Base-by-base conservation (phyloP, 2,329 filamentous ascomycete genomes). In the Colletotrichum filicis region DNA sequence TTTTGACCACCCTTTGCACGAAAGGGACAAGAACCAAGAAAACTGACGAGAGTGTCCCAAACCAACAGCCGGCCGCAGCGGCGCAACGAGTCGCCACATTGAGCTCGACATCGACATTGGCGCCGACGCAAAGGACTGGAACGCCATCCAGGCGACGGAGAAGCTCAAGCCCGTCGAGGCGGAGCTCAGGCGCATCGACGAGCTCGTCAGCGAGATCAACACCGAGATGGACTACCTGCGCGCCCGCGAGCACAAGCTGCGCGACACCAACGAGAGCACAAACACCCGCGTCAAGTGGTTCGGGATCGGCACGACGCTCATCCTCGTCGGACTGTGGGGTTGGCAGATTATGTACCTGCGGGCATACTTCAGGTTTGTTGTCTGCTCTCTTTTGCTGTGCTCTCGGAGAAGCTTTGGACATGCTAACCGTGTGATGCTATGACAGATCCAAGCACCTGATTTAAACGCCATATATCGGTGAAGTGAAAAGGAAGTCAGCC, bases 281-380 rank as follows among this genome's bases (percentile, higher is more conserved):
- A 99, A 99, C 86, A 97, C 94, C 85, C 91, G 97, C 73, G 97
- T 99, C 80, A 99, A 98, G 88, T 98, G 95, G 95, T 99, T 99
- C 85, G 96, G 96, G 61, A 92, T 98, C 82, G 91, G 92, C 76
- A 98, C 96, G 32, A 98, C 98, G 86, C 93, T 95, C 75, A 92
- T 98, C 88, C 87, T 99, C 78, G 88, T 98, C 77, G 94, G 91
- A 42, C 87, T 99, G 78, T 97, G 97, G 83, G 95, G 87, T 55
- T 99, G 97, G 97, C 97, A 99, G 91, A 94, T 99, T 80, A 92
- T 99, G 82, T 99, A 99, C 85, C 88, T 99, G 85, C 90, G 97
- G 82, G 95, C 96, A 76, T 99, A 99, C 89, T 99, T 99, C 89
- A 92, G 95, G 89, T 94, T 53, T 3, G 79, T 78, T 35, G 32